Base-by-base conservation (phyloP, 495 filamentous ascomycete genomes). In the Daldinia bambusicola region DNA sequence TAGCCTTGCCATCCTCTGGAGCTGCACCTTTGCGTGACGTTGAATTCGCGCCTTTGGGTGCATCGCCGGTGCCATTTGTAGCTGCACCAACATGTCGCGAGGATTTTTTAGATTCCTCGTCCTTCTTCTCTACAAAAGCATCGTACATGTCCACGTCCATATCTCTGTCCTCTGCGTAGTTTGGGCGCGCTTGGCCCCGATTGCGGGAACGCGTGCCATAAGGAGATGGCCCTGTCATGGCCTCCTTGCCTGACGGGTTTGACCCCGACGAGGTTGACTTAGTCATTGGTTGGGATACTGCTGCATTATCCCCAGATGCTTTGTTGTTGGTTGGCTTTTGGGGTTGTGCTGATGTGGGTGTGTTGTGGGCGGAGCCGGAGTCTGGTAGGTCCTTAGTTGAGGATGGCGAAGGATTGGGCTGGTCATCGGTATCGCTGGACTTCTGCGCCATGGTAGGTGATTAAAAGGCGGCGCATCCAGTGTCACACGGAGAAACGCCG, bases 161-260 rank as follows among this genome's bases (percentile, higher is more conserved):
- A 74, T 98, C 95, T 76, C 91, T 91, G 80, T 99, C 96, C 81
- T 99, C 95, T 34, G 95, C 96, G 80, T 99, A 99, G 79, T 99
- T 99, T 53, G 90, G 89, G 68, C 95, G 91, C 70, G 92, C 85
- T 62, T 84, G 85, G 66, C 91, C 93, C 66, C 94, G 89, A 76
- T 96, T 97, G 78, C 95, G 90, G 63, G 95, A 99, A 71, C 95
- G 92, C 70, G 96, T 99, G 67, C 95, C 95, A 79, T 99, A 98
- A 20, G 93, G 92, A 53, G 91, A 90, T 51, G 78, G 75, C 4
- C 76, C 79, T 32, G 75, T 59, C 53, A 76, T 76, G 51, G 67
- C 75, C 52, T 78, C 78, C 73, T 81, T 82, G 66, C 76, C 56
- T 18, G 80, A 78, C 26, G 77, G 62, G 61, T 76, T 78, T 26